Conservation (phyloP, 2,329 filamentous ascomycete genomes). For the Calycina marina region DNA sequence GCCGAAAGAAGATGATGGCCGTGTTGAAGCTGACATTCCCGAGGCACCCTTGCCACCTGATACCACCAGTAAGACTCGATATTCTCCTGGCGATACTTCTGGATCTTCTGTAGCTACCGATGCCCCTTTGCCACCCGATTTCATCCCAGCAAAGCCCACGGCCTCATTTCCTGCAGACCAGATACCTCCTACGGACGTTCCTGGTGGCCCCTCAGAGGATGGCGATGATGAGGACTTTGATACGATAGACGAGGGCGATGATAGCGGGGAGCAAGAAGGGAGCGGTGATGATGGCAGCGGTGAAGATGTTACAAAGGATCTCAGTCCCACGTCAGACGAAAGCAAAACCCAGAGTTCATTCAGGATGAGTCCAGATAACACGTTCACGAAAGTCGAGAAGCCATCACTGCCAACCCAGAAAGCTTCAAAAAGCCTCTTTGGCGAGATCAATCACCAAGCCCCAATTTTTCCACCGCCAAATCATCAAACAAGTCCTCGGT, state of each 20-base stretch:
- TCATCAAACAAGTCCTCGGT: slow-evolving; percentile 45
- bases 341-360: slow-evolving; percentile 43
- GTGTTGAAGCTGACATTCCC: slow-evolving; percentile 11
- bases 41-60: slow-evolving; percentile 31
- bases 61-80: slow-evolving; percentile 24
- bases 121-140: slow-evolving; percentile 28
- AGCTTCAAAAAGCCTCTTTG: slow-evolving; percentile 32
- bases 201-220: slow-evolving; percentile 19
- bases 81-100: slow-evolving; percentile 25
- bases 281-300: slow-evolving; percentile 41
- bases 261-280: slow-evolving; percentile 25
- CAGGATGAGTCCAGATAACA: slow-evolving; percentile 24
- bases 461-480: slow-evolving; percentile 37
- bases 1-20: slow-evolving; percentile 8
- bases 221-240: slow-evolving; percentile 18
- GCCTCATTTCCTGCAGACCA: slow-evolving; percentile 12
- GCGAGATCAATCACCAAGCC: slow-evolving; percentile 36
- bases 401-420: slow-evolving; percentile 30
- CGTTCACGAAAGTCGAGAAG: slow-evolving; percentile 31
- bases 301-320: slow-evolving; percentile 48
- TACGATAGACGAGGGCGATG: slow-evolving; percentile 24
- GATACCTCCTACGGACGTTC: slow-evolving; percentile 17
- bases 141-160: slow-evolving; percentile 7
- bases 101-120: slow-evolving; percentile 27
- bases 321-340: slow-evolving; percentile 35